Percentiles rank a stretch among this genome's conserved stretches.
Conservation (phyloP, 1,139 yeast species). For the Pneumocystis murina region DNA sequence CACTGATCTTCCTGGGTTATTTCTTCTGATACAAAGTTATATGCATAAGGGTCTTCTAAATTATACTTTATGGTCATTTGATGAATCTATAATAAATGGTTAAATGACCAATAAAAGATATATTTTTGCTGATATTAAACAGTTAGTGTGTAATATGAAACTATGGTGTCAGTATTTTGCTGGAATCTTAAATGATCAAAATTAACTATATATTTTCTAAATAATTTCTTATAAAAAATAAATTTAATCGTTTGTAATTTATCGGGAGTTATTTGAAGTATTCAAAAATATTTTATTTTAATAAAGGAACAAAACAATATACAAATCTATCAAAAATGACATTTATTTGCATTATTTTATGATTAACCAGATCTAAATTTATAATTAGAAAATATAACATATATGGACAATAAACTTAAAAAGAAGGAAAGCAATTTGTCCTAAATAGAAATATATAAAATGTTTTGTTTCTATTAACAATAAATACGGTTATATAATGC, state of each 20-base stretch:
- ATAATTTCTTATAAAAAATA: background rate
- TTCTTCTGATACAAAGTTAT: slow-evolving; percentile 23
- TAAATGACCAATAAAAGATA: background rate
- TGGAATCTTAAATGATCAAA: background rate
- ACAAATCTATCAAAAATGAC: background rate
- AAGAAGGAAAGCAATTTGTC: slow-evolving; percentile 60
- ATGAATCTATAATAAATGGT: background rate
- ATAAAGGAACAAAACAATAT: background rate
- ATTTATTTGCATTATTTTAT: background rate
- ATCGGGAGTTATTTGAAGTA: background rate
- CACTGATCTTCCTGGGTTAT: slow-evolving; percentile 98
- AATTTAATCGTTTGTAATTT: background rate
- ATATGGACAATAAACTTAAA: slow-evolving; percentile 34
- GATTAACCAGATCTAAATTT: slow-evolving; percentile 18
- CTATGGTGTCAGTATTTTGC: background rate
- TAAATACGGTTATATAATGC: background rate
- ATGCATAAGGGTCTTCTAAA: background rate
- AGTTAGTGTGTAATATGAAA: background rate
- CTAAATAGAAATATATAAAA: slow-evolving; percentile 74
- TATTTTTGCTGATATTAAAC: background rate
- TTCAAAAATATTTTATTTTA: background rate
- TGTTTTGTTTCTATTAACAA: slow-evolving; percentile 37
- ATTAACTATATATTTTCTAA: background rate
- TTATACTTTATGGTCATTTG: background rate
- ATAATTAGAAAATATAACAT: slow-evolving; percentile 27